Evolutionary conservation across 2,329 filamentous ascomycete genomes (phyloP).

Genomic region (Exophiala alcalophila): DNA sequence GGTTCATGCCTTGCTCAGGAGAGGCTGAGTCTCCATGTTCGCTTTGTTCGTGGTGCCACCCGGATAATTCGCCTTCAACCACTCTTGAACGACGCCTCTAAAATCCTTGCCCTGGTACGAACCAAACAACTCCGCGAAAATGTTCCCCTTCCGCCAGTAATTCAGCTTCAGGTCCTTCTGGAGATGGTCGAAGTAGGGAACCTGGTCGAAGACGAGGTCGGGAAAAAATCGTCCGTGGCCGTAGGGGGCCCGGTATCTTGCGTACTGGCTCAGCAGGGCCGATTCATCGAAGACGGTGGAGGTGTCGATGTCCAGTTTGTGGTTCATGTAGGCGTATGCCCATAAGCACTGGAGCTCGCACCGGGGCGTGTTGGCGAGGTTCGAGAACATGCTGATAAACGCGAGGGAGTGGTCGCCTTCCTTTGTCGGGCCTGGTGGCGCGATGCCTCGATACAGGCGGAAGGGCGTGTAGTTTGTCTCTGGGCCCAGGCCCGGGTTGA

Average conservation of each 20-base stretch:
- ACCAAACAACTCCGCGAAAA: constrained; percentile 36
- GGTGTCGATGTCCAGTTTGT: constrained; percentile 40
- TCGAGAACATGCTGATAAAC: constrained; percentile 49
- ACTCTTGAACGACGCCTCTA: constrained; percentile 42
- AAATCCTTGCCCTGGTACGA: constrained; percentile 44
- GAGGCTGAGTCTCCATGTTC: no score
- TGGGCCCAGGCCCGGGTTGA: constrained; percentile 16
- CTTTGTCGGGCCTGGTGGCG: constrained; percentile 40
- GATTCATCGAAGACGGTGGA: constrained; percentile 52
- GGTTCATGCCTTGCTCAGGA: no score
- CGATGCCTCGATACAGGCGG: constrained; percentile 48
- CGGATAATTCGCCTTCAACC: constrained; percentile 32
- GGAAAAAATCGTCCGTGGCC: constrained; percentile 63
- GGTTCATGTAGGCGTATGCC: constrained; percentile 61
- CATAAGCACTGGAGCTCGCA: constrained; percentile 53
- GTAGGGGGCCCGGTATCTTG: constrained; percentile 65
- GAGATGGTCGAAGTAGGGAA: constrained; percentile 71
- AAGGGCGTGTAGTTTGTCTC: constrained; percentile 34
- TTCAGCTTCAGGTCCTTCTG: constrained; percentile 63
- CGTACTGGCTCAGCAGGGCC: constrained; percentile 65
- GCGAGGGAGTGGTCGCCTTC: constrained; percentile 45
- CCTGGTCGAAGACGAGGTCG: constrained; percentile 71
- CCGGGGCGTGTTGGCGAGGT: constrained; percentile 44
- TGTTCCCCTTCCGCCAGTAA: constrained; percentile 38
- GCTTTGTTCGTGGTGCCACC: no score